Evolutionary conservation across 2,329 filamentous ascomycete genomes (phyloP), one percentile per base, ranked within the genome.

Genomic region (Aspergillus fumigatiaffinis): DNA sequence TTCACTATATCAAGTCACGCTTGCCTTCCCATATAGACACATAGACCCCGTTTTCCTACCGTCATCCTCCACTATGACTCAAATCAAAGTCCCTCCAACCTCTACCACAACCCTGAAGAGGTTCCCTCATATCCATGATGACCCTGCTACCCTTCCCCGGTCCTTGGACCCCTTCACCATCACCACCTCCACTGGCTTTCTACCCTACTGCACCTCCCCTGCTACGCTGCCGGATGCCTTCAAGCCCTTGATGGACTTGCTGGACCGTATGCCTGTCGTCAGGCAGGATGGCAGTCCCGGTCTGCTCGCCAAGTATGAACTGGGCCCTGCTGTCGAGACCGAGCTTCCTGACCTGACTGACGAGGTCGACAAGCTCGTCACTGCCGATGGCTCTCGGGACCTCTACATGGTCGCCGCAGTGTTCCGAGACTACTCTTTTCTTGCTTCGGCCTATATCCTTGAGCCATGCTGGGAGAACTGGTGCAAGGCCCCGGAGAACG

Each of bases 341-440:
- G 85, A 87, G 60, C 83, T 97, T 50, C 88, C 90, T 17, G 90
- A 96, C 73, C 80, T 96, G 50, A 90, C 88, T 1, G 80, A 80
- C 4, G 81, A 84, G 63, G 82, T 96, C 56, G 88, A 94, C 68
- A 85, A 85, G 73, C 88, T 89, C 28, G 65, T 73, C 38, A 66
- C 73, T 9, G 57, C 67, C 8, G 72, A 75, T 62, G 75, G 82
- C 65, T 80, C 83, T 65, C 79, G 87, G 60, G 87, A 96, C 75
- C 81, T 93, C 42, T 88, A 88, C 17, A 77, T 91, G 58, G 86
- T 95, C 80, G 94, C 92, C 67, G 92, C 92, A 35, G 78, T 95
- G 50, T 96, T 96, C 74, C 84, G 92, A 21, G 92, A 97, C 77
- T 97, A 96, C 73, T 90, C 89, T 14, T 97, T 96, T 80, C 78